These are phyloP conservation scores for Debaryomycetaceae sp. DNA, from an alignment of 1,139 yeast genomes.

Conservation along the genomic window DNA sequence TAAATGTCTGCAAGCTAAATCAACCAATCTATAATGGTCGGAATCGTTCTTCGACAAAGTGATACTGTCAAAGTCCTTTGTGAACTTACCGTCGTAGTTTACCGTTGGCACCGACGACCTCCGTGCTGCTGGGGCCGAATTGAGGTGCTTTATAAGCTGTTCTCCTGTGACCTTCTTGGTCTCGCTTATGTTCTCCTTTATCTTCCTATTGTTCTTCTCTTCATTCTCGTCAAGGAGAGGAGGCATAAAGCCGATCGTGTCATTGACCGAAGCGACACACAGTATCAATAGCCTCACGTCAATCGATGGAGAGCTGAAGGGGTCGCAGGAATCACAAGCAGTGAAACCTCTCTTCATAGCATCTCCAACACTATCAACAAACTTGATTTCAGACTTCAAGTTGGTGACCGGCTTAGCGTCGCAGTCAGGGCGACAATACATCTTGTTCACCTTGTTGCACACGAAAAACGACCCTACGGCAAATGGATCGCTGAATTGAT, in stretches of 20 bases:
- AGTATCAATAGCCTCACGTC: constrained; percentile 51
- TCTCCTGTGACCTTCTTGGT: constrained; percentile 26
- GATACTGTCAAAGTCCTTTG: constrained; percentile 24
- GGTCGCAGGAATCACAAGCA: constrained; percentile 56
- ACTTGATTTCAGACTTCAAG: constrained; percentile 42
- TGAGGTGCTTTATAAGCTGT: constrained; percentile 22
- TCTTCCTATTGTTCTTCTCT: constrained; percentile 34
- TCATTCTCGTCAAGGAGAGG: constrained; percentile 49
- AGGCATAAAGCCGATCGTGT: constrained; percentile 54
- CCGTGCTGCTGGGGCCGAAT: constrained; percentile 14
- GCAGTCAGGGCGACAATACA: constrained; percentile 68
- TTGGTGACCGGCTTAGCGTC: constrained; percentile 47
- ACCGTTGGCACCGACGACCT: constrained; percentile 29
- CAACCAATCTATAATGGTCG: constrained; percentile 69
- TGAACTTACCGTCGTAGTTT: constrained; percentile 19
- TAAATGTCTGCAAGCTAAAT: constrained; percentile 79
- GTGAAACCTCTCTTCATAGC: constrained; percentile 45
- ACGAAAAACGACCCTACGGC: constrained; percentile 57
- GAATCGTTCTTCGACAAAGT: constrained; percentile 53
- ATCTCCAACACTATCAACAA: constrained; percentile 36
- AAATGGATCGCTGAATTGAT: constrained; percentile 64
- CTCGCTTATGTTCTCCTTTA: constrained; percentile 38
- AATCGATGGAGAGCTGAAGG: constrained; percentile 34
- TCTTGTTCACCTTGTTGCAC: constrained; percentile 39
- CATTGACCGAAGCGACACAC: constrained; percentile 59